Percentiles rank a stretch among this genome's conserved stretches.
These are phyloP conservation scores for Nephelium lappaceum DNA, from an alignment of 345 rosid genomes.

Conservation along the genomic window DNA sequence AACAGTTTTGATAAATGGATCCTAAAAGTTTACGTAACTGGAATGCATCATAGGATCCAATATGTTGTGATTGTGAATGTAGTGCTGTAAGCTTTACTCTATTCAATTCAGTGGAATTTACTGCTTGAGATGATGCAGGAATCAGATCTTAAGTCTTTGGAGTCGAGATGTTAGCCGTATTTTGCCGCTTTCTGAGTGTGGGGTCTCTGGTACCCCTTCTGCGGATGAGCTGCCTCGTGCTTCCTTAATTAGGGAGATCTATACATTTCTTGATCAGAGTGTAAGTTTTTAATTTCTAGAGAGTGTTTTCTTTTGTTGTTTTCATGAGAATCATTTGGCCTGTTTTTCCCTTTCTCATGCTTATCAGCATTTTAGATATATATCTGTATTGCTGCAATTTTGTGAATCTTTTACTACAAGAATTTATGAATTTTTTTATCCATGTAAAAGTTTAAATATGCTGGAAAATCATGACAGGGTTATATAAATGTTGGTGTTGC, in stretches of 20 bases:
- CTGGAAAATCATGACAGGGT: constrained; percentile 57
- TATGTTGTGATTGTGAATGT: neutral
- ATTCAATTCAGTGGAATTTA: constrained; percentile 12
- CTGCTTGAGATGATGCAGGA: constrained; percentile 54
- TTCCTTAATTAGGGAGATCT: constrained; percentile 75
- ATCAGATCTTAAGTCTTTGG: constrained; percentile 86
- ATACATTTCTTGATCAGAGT: constrained; percentile 87
- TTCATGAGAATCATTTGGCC: neutral
- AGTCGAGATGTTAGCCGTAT: constrained; percentile 75
- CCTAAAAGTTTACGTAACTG: neutral
- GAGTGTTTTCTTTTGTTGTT: constrained; percentile 9
- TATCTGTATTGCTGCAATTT: constrained; percentile 23
- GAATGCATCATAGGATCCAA: neutral
- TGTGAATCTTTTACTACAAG: neutral
- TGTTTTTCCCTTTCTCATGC: constrained; percentile 13
- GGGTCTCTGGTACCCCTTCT: constrained; percentile 49
- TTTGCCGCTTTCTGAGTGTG: constrained; percentile 81
- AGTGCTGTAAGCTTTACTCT: neutral
- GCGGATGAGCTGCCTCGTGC: constrained; percentile 61
- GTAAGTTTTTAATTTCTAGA: constrained; percentile 55
- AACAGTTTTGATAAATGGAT: neutral
- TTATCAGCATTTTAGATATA: constrained; percentile 8
- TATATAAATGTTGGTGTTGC: constrained; percentile 96
- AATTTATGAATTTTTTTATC: neutral
- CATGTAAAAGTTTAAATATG: constrained; percentile 11